Evolutionary conservation across 306 rosid genomes (phyloP), one percentile per base, ranked within the genome.

Genomic region (Sphenostylis stenocarpa): DNA sequence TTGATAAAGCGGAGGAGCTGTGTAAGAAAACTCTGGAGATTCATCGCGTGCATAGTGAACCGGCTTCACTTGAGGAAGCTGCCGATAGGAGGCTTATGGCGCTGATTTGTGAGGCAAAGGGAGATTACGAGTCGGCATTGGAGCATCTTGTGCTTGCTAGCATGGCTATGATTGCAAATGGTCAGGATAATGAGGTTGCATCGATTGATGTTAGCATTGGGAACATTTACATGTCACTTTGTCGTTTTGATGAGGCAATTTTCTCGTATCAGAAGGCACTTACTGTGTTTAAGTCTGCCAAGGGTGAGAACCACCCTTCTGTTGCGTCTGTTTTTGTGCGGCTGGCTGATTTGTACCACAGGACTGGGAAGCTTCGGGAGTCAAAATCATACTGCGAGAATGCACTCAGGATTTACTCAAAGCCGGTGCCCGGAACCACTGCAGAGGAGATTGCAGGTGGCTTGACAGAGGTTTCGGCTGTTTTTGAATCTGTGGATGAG

Each of bases 221-320:
- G 28, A 96, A 92, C 83, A 85, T 92, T 78, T 96, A 96, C 81
- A 88, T 93, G 97, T 91, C 96, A 36, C 94, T 96, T 7, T 92
- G 96, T 78, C 98, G 99, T 21, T 96, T 90, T 34, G 99, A 96
- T 4, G 99, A 96, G 87, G 98, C 99, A 4, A 87, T 96, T 53
- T 96, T 96, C 83, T 92, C 99, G 33, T 92, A 96, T 80, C 99
- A 96, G 88, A 96, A 96, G 88, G 99, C 99, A 19, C 99, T 96
- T 55, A 96, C 99, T 0, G 97, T 96, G 43, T 91, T 96, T 72
- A 96, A 96, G 79, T 80, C 98, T 24, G 82, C 99, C 15, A 92
- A 80, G 87, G 98, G 99, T 0, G 99, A 96, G 58, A 96, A 91
- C 81, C 99, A 96, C 70, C 96, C 99, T 58, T 88, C 87, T 7